Evolutionary conservation across 2,329 filamentous ascomycete genomes (phyloP).

Genomic region (Kalaharituber pfeilii): DNA sequence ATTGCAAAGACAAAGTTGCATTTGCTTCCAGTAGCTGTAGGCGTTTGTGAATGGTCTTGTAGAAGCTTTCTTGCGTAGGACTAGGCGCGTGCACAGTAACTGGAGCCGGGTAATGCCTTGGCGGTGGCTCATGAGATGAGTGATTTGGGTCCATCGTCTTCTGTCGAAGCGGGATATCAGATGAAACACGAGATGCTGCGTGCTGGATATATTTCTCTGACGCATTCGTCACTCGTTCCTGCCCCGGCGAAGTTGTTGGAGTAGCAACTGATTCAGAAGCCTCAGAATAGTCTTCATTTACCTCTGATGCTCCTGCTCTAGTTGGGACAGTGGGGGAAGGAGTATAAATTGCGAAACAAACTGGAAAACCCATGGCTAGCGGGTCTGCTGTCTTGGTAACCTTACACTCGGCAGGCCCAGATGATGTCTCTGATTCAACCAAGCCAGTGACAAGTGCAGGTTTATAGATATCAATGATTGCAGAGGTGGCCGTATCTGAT

Average conservation of each 20-base stretch:
- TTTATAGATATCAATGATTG: neutral
- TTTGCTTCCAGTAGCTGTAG: conserved; percentile 83
- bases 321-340: conserved; percentile 7
- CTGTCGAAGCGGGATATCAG: neutral
- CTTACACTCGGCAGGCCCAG: neutral
- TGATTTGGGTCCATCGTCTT: conserved; percentile 27
- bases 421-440: neutral
- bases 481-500: neutral
- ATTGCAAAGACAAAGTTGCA: conserved; percentile 78
- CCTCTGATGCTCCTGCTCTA: neutral
- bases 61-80: conserved; percentile 81
- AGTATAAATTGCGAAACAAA: conserved; percentile 7
- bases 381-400: neutral
- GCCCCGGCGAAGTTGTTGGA: conserved; percentile 1
- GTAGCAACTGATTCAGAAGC: conserved; percentile 1
- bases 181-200: neutral
- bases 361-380: neutral
- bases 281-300: neutral
- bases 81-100: conserved; percentile 30
- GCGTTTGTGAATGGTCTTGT: conserved; percentile 89
- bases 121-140: conserved; percentile 28
- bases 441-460: neutral
- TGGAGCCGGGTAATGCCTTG: conserved; percentile 40
- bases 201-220: conserved; percentile 5
- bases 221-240: neutral